Evolutionary conservation across 495 filamentous ascomycete species (phyloP), one percentile per base, ranked within the genome.

Genomic region (Penicillium waksmanii): DNA sequence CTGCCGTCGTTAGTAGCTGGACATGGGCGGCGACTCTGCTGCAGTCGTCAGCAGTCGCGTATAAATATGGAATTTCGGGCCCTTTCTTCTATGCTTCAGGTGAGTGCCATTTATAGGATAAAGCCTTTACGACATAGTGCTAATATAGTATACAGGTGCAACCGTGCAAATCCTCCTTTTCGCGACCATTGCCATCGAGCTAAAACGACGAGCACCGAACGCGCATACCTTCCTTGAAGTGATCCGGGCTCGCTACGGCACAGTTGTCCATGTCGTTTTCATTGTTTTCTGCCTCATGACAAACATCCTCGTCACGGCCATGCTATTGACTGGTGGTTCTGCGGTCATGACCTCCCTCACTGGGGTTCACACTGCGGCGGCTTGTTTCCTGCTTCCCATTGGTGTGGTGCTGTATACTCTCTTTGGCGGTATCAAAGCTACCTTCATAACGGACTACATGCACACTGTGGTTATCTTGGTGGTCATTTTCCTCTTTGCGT

Each of bases 1-100:
- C 90, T 31, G 93, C 94, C n/a, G 94, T 97, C 40, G 93, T 97
- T 18, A 93, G 89, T 58, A 93, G 89, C 43, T 98, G 94, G 94
- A 97, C 94, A 8, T 97, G 93, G 92, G 79, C 77, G 25, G 80
- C 78, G 31, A 80, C 76, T 23, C 74, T 77, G 25, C 69, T 78
- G n/a, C 94, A 97, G 70, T 89, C 85, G n/a, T 89, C 91, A 11
- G 87, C 87, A 31, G 90, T 98, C 49, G 93, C 93, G 61, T 98
- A 97, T 75, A 80, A 86, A 56, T 98, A 98, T 69, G 94, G 94
- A 57, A 88, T 97, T 42, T 94, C 90, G 1, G 94, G 94, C 0
- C 93, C 94, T 1, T 96, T 97, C 73, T 97, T 89, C 90, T 96
- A 96, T 70, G 85, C 85, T 11, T 83, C 82, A 27, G 83, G 76